phyloP scores from a whole-genome alignment of 2,329 filamentous ascomycete species.

The Tolypocladium endophyticum region DNA sequence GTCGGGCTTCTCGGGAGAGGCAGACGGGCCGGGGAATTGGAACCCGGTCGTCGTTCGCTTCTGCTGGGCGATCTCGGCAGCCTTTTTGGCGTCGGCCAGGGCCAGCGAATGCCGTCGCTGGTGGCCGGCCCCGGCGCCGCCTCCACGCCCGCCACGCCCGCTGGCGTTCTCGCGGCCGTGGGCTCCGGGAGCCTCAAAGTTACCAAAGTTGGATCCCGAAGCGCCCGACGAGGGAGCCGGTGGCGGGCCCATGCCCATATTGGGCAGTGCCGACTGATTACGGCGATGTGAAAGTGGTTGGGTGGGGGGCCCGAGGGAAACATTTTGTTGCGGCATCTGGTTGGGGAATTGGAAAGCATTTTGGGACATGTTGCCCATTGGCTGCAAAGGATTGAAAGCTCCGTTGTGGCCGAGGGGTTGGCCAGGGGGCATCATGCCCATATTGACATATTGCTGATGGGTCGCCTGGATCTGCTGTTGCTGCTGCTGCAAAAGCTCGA shows the following conservation, averaged over 20 bases:
- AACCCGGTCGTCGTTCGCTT: slow-evolving; percentile 91
- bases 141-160: slow-evolving; percentile 61
- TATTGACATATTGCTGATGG: slow-evolving; percentile 94
- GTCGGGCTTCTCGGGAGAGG: slow-evolving; percentile 50
- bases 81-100: slow-evolving; percentile 92
- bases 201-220: slow-evolving; percentile 67
- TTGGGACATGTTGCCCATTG: slow-evolving; percentile 69
- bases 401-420: slow-evolving; percentile 62
- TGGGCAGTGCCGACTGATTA: slow-evolving; percentile 94
- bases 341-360: slow-evolving; percentile 83
- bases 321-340: slow-evolving; percentile 63
- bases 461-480: slow-evolving; percentile 95
- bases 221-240: slow-evolving; percentile 88
- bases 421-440: slow-evolving; percentile 85
- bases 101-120: slow-evolving; percentile 91
- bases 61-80: slow-evolving; percentile 91
- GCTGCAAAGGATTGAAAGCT: slow-evolving; percentile 68
- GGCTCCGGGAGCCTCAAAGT: slow-evolving; percentile 53
- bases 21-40: slow-evolving; percentile 76
- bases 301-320: slow-evolving; percentile 63
- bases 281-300: slow-evolving; percentile 84
- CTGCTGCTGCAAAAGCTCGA: slow-evolving; percentile 92
- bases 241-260: slow-evolving; percentile 79
- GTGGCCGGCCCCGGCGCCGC: slow-evolving; percentile 62
- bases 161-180: slow-evolving; percentile 24